phyloP scores from a whole-genome alignment of 257 asterid species.

The Forsythia viridissima region DNA sequence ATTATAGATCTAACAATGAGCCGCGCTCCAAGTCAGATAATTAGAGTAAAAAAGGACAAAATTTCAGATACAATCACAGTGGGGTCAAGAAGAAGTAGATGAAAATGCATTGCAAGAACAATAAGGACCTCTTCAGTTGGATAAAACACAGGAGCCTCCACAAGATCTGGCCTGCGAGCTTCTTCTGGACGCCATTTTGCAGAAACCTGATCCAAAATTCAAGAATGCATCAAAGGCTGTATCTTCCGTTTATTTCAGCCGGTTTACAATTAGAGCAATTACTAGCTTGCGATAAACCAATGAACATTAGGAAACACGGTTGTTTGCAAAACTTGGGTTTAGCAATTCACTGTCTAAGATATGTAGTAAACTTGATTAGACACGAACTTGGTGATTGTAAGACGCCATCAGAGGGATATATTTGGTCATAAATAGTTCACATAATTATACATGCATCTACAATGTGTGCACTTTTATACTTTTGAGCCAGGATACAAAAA shows the following conservation, averaged over 20 bases:
- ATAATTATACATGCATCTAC: background rate
- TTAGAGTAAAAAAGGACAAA: background rate
- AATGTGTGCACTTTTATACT: background rate
- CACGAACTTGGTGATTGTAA: constrained; percentile 7
- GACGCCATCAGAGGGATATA: background rate
- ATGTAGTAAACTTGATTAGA: background rate
- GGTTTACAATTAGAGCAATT: constrained; percentile 1
- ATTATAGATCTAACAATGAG: constrained; percentile 1
- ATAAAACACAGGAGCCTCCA: constrained; percentile 89
- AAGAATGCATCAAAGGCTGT: constrained; percentile 9
- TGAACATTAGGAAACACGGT: background rate
- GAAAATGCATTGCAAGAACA: constrained; percentile 14
- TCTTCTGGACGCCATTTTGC: constrained; percentile 91
- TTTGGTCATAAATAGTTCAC: background rate
- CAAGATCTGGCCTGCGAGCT: constrained; percentile 70
- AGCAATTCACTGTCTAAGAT: constrained; percentile 4
- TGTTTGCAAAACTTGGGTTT: constrained; percentile 3
- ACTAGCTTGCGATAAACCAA: constrained; percentile 1
- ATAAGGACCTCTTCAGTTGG: constrained; percentile 87
- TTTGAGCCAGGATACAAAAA: background rate
- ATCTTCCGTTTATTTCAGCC: background rate
- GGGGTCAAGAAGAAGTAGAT: background rate
- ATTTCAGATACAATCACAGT: background rate
- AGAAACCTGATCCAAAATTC: constrained; percentile 63
- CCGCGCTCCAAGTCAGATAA: background rate